Evolutionary conservation across 345 rosid genomes (phyloP).

Genomic region (Cardamine chenopodiifolia): DNA sequence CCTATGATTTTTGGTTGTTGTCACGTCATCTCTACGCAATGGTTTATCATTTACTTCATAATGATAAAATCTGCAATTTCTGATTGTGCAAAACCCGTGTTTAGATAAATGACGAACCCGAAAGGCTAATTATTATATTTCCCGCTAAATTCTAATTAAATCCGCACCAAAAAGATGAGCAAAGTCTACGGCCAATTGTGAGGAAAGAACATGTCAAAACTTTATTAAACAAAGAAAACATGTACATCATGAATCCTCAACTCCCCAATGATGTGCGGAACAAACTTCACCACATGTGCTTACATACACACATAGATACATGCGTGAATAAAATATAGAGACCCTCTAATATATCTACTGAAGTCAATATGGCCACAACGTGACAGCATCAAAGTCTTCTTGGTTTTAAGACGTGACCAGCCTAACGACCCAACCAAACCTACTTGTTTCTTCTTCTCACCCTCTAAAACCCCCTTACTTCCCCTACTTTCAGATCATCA

Average conservation of each 20-base stretch:
- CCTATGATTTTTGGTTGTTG: not conserved
- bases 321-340: slow-evolving; percentile 10
- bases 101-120: not conserved
- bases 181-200: slow-evolving; percentile 25
- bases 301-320: slow-evolving; percentile 24
- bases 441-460: slow-evolving; percentile 8
- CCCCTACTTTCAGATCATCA: slow-evolving; percentile 29
- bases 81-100: not conserved
- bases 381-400: slow-evolving; percentile 42
- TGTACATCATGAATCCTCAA: slow-evolving; percentile 46
- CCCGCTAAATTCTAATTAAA: not conserved
- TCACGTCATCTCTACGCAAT: not conserved
- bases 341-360: slow-evolving; percentile 21
- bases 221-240: slow-evolving; percentile 21
- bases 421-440: slow-evolving; percentile 42
- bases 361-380: slow-evolving; percentile 39
- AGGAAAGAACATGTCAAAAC: slow-evolving; percentile 30
- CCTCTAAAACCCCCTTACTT: slow-evolving; percentile 36
- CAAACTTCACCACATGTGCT: slow-evolving; percentile 40
- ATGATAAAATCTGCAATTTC: not conserved
- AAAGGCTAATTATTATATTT: not conserved
- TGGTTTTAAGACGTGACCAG: slow-evolving; percentile 46
- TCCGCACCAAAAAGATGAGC: not conserved
- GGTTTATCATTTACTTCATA: not conserved
- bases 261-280: slow-evolving; percentile 31